phyloP scores from a whole-genome alignment of 2,329 filamentous ascomycete species.

The Macrophomina phaseolina region DNA sequence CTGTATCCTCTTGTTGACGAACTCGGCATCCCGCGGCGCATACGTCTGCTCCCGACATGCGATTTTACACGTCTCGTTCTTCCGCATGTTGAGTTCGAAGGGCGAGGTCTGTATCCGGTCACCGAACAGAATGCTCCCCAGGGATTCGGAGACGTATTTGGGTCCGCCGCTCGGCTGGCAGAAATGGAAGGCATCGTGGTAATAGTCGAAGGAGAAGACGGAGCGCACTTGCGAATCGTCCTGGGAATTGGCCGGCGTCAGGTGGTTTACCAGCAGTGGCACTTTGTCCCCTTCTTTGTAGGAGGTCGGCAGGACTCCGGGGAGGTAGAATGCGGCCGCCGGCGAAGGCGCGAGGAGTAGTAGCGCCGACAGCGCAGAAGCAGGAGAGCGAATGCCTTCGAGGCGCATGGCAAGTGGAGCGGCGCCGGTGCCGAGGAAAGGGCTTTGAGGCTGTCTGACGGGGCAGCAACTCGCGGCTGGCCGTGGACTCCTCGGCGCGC shows the following conservation, averaged over 20 bases:
- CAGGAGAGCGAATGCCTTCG: conserved; percentile 34
- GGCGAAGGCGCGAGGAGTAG: conserved; percentile 43
- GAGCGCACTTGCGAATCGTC: conserved; percentile 83
- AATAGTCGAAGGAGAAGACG: conserved; percentile 97
- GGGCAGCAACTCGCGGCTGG: conserved; percentile 23
- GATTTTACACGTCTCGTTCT: conserved; percentile 85
- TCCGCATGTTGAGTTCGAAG: conserved; percentile 83
- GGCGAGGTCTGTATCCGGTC: conserved; percentile 97
- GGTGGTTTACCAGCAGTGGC: conserved; percentile 88
- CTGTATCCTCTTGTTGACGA: conserved; percentile 81
- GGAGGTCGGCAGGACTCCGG: conserved; percentile 91
- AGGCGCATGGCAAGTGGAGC: conserved; percentile 37
- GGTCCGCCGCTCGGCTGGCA: conserved; percentile 80
- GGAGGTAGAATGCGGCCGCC: conserved; percentile 84
- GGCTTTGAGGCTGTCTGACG: conserved; percentile 7
- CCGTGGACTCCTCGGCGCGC: conserved; percentile 25
- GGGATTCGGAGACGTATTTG: conserved; percentile 80
- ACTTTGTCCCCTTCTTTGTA: conserved; percentile 82
- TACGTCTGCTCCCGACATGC: conserved; percentile 74
- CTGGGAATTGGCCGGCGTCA: conserved; percentile 81
- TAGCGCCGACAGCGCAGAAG: conserved; percentile 44
- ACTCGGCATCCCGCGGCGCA: conserved; percentile 70
- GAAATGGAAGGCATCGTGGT: conserved; percentile 85
- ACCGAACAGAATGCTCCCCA: conserved; percentile 96
- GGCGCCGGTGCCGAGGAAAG: background rate